Evolutionary conservation across 331 rosid genomes (phyloP), one percentile per base, ranked within the genome.

Genomic region (Dryas integrifolia): DNA sequence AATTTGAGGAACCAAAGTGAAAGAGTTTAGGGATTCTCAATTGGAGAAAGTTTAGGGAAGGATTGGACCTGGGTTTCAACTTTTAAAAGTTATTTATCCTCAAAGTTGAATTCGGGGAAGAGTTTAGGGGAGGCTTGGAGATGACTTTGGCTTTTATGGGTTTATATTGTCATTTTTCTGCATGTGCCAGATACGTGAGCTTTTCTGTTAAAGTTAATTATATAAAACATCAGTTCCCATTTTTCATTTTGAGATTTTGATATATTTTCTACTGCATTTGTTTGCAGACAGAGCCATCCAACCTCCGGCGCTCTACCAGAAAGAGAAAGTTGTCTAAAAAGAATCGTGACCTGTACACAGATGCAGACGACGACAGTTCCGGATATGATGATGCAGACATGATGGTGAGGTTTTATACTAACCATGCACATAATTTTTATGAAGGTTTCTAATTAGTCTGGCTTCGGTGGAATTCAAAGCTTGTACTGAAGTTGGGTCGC

Each of bases 221-320:
- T 58, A 26, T 58, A 6, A 16, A 39, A 38, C 0, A 10, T 14
- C 13, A 46, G 5, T 13, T 12, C 18, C 38, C 21, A 65, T 41
- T 55, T 41, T 5, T 35, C 60, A 57, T 64, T 26, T 58, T 15
- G 10, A 16, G 4, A 7, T 38, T 66, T 38, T 51, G 24, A 62
- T 61, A 7, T 49, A 43, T 52, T 44, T 41, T 26, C n/a, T 26
- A 10, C 49, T 72, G 73, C 77, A 72, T 80, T 67, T 63, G 38
- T 80, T 78, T 72, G 63, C 79, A 93, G 96, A 82, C 91, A 55
- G 87, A 66, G 30, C 76, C 77, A 70, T 77, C 78, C 77, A 85
- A 86, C 72, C 94, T 86, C 76, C 90, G 98, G 12, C 96, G 98
- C 58, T 94, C 98, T 65, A 87, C 86, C 1, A 82, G 98, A 74